Base-by-base conservation (phyloP, 306 rosid genomes). In the Bauhinia variegata region DNA sequence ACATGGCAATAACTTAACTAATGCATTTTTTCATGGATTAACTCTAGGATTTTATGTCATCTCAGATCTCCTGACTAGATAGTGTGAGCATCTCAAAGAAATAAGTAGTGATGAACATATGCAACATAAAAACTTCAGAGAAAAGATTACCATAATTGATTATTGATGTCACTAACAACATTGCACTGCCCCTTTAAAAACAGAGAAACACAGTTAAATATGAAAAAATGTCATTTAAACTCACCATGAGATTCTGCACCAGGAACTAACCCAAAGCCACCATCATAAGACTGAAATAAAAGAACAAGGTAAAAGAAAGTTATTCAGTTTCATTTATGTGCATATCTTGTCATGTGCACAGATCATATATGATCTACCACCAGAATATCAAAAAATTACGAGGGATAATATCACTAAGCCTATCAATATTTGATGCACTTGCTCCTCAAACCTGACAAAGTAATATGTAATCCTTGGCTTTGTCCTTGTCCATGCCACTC, bases 191-290 rank as follows among this genome's bases (percentile, higher is more conserved):
- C 39, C 30, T 67, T 50, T 68, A 15, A 19, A 39, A 16, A 28
- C 19, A 78, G 4, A 10, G 23, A 75, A 63, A 42, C 41, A 56
- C 15, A 68, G 11, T 12, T 46, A 32, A 49, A 28, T 11, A 39
- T n/a, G n/a, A n/a, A 41, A 66, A 67, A 36, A 53, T 23, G 28
- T 65, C 48, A 70, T 53, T 64, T 65, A 38, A 80, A 79, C 99
- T 83, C 85, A 93, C 99, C 97, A 31, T 93, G 99, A 71, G 99
- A 93, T 80, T 93, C 99, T 51, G 95, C 84, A 65, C 89, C 91
- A 56, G 99, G 99, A 78, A 67, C 87, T 75, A 93, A 80, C 65
- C 99, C 99, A 78, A 90, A 93, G 74, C 99, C 99, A 65, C 99
- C 99, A 60, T 93, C 97, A 54, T 90, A 93, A 68, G 96, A 90